These are phyloP conservation scores for Gossypium anomalum DNA, from an alignment of 345 rosid species.

Conservation along the genomic window DNA sequence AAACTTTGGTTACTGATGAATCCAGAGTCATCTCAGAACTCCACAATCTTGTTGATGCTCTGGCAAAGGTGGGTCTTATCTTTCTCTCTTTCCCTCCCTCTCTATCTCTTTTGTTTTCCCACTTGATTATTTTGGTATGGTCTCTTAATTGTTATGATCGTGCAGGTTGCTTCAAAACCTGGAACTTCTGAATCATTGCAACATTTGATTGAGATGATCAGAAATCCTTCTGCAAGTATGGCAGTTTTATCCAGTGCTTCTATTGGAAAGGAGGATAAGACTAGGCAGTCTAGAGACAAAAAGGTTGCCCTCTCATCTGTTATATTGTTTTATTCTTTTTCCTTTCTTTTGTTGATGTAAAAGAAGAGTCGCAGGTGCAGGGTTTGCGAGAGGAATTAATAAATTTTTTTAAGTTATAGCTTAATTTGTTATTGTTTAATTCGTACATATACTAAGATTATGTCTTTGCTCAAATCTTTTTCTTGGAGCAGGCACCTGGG, in stretches of 20 bases:
- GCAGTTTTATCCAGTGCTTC: constrained; percentile 38
- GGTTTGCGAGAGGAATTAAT: too few species aligned
- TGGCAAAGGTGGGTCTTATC: constrained; percentile 62
- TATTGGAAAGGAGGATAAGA: constrained; percentile 64
- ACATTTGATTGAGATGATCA: constrained; percentile 72
- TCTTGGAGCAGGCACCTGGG: constrained; percentile 44
- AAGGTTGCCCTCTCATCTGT: constrained; percentile 44
- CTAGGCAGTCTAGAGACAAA: constrained; percentile 59
- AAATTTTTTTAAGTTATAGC: too few species aligned
- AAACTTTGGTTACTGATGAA: constrained; percentile 74
- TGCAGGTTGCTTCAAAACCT: constrained; percentile 80
- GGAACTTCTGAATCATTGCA: constrained; percentile 78
- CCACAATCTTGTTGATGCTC: constrained; percentile 83
- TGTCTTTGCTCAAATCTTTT: constrained; percentile 17
- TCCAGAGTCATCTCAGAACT: constrained; percentile 91
- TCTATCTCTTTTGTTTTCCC: neutral
- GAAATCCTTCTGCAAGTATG: constrained; percentile 55
- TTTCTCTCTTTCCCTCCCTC: neutral
- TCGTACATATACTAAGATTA: constrained; percentile 12
- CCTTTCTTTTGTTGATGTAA: too few species aligned
- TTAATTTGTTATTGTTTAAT: too few species aligned
- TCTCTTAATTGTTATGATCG: constrained; percentile 2
- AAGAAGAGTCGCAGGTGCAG: too few species aligned
- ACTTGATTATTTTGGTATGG: neutral
- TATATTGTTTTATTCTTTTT: neutral